Conservation (phyloP, 2,329 filamentous ascomycete genomes). For the Claviceps pazoutovae region DNA sequence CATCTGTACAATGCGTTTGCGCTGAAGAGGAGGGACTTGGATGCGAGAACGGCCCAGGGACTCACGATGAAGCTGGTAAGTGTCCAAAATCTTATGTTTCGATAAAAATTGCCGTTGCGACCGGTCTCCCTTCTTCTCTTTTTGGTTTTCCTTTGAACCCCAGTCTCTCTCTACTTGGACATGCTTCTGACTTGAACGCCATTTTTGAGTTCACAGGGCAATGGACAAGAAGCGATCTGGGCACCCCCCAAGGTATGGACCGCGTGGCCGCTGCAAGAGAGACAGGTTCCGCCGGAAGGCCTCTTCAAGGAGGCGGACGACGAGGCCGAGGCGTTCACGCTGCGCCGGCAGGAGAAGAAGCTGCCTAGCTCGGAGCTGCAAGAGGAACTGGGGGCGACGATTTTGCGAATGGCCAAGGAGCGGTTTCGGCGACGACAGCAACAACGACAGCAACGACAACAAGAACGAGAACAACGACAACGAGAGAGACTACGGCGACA, state of each 20-base stretch:
- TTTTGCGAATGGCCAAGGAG: slow-evolving; percentile 54
- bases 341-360: slow-evolving; percentile 27
- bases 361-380: slow-evolving; percentile 49
- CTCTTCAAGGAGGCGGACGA: slow-evolving; percentile 34
- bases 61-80: slow-evolving; percentile 16
- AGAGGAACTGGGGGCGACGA: slow-evolving; percentile 53
- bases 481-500: background rate
- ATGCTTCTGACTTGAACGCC: background rate
- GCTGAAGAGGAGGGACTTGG: slow-evolving; percentile 35
- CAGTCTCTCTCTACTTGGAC: too few relatives aligned
- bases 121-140: background rate
- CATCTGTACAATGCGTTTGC: slow-evolving; percentile 71
- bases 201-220: slow-evolving; percentile 11
- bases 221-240: slow-evolving; percentile 26
- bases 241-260: slow-evolving; percentile 54
- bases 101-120: too few relatives aligned
- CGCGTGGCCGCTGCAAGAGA: slow-evolving; percentile 63
- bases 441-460: slow-evolving; percentile 4
- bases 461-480: background rate
- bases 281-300: slow-evolving; percentile 43
- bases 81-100: background rate
- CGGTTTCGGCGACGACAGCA: slow-evolving; percentile 30
- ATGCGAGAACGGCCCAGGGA: slow-evolving; percentile 14
- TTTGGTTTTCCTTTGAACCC: background rate
- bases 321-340: slow-evolving; percentile 36